Evolutionary conservation across 108 stramenopile genomes (phyloP).

Genomic region (Halocafeteria seosinensis): DNA sequence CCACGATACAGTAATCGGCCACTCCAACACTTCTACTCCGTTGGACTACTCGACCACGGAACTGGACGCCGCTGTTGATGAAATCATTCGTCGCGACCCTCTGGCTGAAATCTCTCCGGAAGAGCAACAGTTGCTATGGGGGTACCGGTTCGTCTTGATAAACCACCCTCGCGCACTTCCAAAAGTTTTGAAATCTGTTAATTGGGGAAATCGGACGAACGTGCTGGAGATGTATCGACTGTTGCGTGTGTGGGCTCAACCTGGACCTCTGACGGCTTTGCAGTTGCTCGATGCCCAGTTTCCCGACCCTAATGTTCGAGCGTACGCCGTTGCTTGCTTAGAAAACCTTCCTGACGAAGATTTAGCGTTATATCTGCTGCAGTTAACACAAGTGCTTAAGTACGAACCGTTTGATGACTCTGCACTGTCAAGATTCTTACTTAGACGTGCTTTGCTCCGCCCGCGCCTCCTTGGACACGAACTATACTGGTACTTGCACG

Average conservation of each 20-base stretch:
- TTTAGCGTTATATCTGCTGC: constrained; percentile 23
- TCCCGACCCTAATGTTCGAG: constrained; percentile 31
- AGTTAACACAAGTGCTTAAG: constrained; percentile 31
- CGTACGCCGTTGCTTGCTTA: constrained; percentile 20
- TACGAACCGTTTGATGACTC: constrained; percentile 29
- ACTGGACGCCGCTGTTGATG: too few species aligned
- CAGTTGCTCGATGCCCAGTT: constrained; percentile 25
- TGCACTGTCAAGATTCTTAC: constrained; percentile 25
- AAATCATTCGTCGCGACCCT: too few species aligned
- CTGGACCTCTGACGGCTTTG: constrained; percentile 21
- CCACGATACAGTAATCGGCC: too few species aligned
- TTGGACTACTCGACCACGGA: too few species aligned
- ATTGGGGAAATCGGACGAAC: constrained; percentile 11
- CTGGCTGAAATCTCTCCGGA: constrained; percentile 1
- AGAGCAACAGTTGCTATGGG: constrained; percentile 19
- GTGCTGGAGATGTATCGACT: constrained; percentile 13
- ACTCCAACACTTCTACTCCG: too few species aligned
- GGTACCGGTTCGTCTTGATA: background rate
- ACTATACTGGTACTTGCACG: constrained; percentile 28
- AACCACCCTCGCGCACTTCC: constrained; percentile 12
- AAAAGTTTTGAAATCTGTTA: constrained; percentile 14
- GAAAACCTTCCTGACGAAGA: constrained; percentile 18
- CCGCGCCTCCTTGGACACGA: constrained; percentile 20
- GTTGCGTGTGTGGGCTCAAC: constrained; percentile 18
- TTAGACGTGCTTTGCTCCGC: constrained; percentile 19